phyloP scores from a whole-genome alignment of 164 flowering plant species.

The Magnolia officinalis region DNA sequence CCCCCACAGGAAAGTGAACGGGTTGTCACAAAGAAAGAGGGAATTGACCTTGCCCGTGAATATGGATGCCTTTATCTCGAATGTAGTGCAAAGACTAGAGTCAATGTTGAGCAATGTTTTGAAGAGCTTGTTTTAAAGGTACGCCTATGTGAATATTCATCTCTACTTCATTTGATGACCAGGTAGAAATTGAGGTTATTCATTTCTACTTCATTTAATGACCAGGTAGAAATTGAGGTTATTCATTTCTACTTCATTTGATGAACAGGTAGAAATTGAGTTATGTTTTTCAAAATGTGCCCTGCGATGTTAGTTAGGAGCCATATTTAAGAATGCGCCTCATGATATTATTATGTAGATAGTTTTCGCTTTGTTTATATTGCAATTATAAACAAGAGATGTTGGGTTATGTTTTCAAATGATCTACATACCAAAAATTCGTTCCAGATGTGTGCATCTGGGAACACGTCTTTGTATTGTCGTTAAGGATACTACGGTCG shows the following conservation, averaged over 20 bases:
- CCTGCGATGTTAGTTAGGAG: too few relatives aligned
- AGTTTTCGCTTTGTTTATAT: too few relatives aligned
- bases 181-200: neutral
- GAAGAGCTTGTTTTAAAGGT: conserved; percentile 87
- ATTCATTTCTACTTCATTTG: neutral
- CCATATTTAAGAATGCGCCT: too few relatives aligned
- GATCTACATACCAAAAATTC: too few relatives aligned
- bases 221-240: neutral
- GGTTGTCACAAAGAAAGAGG: conserved; percentile 75
- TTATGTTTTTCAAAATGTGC: too few relatives aligned
- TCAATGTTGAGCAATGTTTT: conserved; percentile 74
- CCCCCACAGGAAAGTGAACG: conserved; percentile 61
- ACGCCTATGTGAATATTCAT: neutral
- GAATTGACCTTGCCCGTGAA: conserved; percentile 74
- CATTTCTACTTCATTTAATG: neutral
- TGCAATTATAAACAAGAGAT: too few relatives aligned
- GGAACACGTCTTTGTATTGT: too few relatives aligned
- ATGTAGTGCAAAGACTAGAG: conserved; percentile 84
- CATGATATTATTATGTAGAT: too few relatives aligned
- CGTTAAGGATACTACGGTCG: too few relatives aligned
- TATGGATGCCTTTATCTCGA: conserved; percentile 76
- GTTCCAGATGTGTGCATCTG: too few relatives aligned
- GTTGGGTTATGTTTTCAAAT: too few relatives aligned
- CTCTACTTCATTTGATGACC: neutral
- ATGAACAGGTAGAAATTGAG: neutral